Percentiles rank a stretch among this genome's conserved stretches.
These are phyloP conservation scores for Chrysoporthe puriensis DNA, from an alignment of 2,329 filamentous ascomycete genomes.

Conservation along the genomic window DNA sequence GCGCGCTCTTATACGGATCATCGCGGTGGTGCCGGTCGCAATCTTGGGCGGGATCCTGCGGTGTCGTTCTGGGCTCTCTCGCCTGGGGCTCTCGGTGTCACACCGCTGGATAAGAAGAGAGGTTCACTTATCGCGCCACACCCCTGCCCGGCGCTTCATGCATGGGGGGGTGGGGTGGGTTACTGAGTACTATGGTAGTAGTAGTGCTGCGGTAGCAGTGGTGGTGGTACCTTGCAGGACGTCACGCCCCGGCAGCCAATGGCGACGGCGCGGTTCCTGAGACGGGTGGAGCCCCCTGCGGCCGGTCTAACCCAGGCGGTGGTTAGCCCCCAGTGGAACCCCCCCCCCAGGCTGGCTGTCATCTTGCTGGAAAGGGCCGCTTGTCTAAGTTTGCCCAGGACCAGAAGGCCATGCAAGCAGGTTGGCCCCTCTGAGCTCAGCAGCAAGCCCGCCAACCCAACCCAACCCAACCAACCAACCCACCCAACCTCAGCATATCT, in stretches of 20 bases:
- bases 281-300: conserved; percentile 5
- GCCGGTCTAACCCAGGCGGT: not conserved
- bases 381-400: too few species aligned
- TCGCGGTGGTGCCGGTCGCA: not conserved
- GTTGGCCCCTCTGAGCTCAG: too few species aligned
- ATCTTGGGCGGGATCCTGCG: not conserved
- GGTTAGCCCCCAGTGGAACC: not conserved
- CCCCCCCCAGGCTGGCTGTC: not conserved
- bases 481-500: too few species aligned
- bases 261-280: conserved; percentile 10
- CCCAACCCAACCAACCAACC: too few species aligned
- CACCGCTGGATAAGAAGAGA: not conserved
- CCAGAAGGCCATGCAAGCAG: too few species aligned
- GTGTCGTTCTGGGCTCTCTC: too few species aligned
- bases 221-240: conserved; percentile 1
- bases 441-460: too few species aligned
- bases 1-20: conserved; percentile 3
- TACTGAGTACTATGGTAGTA: not conserved
- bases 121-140: not conserved
- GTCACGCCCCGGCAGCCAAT: conserved; percentile 7
- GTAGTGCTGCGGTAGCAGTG: not conserved
- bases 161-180: not conserved
- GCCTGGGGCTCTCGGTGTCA: not conserved
- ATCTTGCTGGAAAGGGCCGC: not conserved
- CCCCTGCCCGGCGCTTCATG: too few species aligned